These are phyloP conservation scores for Metschnikowia drakensbergensis DNA, from an alignment of 805 yeast genomes.

Conservation along the genomic window DNA sequence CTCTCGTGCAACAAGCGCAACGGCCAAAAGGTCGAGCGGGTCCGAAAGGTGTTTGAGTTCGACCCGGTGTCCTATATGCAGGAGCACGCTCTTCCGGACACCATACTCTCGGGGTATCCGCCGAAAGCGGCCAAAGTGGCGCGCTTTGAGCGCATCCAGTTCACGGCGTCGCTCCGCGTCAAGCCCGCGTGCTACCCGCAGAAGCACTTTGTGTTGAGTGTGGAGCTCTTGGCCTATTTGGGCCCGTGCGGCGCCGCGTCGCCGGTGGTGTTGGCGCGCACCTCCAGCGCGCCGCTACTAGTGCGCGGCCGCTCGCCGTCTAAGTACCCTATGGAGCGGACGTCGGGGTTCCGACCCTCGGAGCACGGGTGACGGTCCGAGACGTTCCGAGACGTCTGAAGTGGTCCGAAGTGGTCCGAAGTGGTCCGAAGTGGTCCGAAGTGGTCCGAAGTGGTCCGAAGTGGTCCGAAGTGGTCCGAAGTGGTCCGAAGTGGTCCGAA, in stretches of 20 bases:
- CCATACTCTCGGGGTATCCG: slow-evolving; percentile 10
- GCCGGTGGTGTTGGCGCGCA: slow-evolving; percentile 35
- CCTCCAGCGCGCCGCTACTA: slow-evolving; percentile 55
- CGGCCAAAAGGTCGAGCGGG: slow-evolving; percentile 44
- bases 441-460: too few relatives aligned
- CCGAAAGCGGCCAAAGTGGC: slow-evolving; percentile 45
- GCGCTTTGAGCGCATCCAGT: slow-evolving; percentile 64
- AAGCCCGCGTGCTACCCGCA: slow-evolving; percentile 29
- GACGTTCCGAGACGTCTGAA: too few relatives aligned
- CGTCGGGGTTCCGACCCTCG: slow-evolving; percentile 8
- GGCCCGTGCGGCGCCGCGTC: slow-evolving; percentile 18
- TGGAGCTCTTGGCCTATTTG: slow-evolving; percentile 48
- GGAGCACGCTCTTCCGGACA: background rate
- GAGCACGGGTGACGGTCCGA: too few relatives aligned
- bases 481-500: too few relatives aligned
- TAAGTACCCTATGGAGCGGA: slow-evolving; percentile 33
- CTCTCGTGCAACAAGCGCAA: slow-evolving; percentile 61
- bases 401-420: too few relatives aligned
- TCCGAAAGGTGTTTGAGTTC: slow-evolving; percentile 49
- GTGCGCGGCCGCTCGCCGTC: slow-evolving; percentile 67
- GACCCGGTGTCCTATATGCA: slow-evolving; percentile 19
- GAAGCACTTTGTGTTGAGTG: slow-evolving; percentile 47
- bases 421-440: too few relatives aligned
- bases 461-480: too few relatives aligned
- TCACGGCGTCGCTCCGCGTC: slow-evolving; percentile 47